phyloP scores from a whole-genome alignment of 169 alveolate genomes.

The Plasmodium berghei region DNA sequence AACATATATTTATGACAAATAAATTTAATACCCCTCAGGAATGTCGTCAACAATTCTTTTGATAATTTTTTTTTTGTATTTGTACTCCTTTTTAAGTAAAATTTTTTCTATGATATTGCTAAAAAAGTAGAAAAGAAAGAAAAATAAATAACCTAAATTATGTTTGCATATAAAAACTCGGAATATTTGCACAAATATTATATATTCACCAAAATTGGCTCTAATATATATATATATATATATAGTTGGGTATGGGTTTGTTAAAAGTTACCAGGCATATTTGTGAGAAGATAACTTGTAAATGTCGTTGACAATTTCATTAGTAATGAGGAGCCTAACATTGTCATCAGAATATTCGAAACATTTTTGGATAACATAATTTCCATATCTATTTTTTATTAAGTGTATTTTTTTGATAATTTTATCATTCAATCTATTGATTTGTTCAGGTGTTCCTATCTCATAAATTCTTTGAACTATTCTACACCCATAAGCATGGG shows the following conservation, averaged over 20 bases:
- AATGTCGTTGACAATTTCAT: constrained; percentile 54
- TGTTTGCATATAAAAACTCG: neutral
- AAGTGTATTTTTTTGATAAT: constrained; percentile 42
- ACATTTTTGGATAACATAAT: constrained; percentile 76
- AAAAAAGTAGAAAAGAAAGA: neutral
- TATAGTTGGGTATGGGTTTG: neutral
- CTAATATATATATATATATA: neutral
- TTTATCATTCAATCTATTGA: constrained; percentile 50
- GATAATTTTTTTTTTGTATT: constrained; percentile 59
- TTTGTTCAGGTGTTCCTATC: constrained; percentile 57
- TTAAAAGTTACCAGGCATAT: constrained; percentile 50
- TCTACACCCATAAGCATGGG: constrained; percentile 72
- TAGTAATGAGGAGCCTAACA: constrained; percentile 30
- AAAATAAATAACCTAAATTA: constrained; percentile 8
- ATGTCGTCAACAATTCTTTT: constrained; percentile 53
- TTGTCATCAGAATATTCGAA: constrained; percentile 66
- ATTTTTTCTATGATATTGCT: constrained; percentile 74
- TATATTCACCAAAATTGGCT: neutral
- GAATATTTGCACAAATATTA: neutral
- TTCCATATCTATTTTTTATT: constrained; percentile 74
- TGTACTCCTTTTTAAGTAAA: constrained; percentile 56
- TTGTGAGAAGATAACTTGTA: constrained; percentile 50
- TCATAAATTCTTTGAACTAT: constrained; percentile 70
- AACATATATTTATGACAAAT: neutral
- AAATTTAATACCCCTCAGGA: constrained; percentile 33